Evolutionary conservation across 1,284 basidiomycete genomes (phyloP).

Genomic region (Boletus calvinii): DNA sequence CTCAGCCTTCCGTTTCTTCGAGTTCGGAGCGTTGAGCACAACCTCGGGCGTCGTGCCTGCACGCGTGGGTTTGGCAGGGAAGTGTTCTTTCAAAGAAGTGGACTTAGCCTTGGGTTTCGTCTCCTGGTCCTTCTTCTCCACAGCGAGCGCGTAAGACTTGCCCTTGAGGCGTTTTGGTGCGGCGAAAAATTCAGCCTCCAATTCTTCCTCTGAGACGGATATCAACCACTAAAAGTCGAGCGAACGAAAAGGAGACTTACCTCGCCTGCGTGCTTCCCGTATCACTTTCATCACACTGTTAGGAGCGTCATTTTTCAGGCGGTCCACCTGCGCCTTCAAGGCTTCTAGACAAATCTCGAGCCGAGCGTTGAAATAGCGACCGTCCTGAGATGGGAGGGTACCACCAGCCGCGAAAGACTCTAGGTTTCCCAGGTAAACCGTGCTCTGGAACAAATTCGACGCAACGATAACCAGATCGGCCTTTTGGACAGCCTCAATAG

Average conservation of each 20-base stretch:
- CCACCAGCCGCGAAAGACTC: slow-evolving; percentile 68
- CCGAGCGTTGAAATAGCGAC: slow-evolving; percentile 85
- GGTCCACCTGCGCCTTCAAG: slow-evolving; percentile 66
- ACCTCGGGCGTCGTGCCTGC: slow-evolving; percentile 53
- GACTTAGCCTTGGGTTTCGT: slow-evolving; percentile 11
- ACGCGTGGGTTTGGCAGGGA: slow-evolving; percentile 35
- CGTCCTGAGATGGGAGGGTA: slow-evolving; percentile 65
- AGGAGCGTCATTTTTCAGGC: slow-evolving; percentile 62
- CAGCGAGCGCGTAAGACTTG: slow-evolving; percentile 63
- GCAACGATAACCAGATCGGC: slow-evolving; percentile 90
- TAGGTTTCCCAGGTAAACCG: slow-evolving; percentile 75
- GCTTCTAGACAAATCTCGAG: slow-evolving; percentile 61
- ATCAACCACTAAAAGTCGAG: slow-evolving; percentile 12
- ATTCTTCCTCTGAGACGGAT: slow-evolving; percentile 42
- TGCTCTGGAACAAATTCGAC: slow-evolving; percentile 80
- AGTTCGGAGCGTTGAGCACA: slow-evolving; percentile 37
- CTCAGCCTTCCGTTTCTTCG: slow-evolving; percentile 20
- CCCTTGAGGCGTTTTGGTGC: slow-evolving; percentile 72
- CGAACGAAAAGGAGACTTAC: slow-evolving; percentile 38
- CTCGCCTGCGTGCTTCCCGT: slow-evolving; percentile 54
- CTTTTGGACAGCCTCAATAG: slow-evolving; percentile 74
- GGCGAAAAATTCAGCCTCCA: slow-evolving; percentile 46
- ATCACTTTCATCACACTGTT: slow-evolving; percentile 61
- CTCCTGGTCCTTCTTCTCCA: slow-evolving; percentile 34
- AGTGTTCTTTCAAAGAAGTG: slow-evolving; percentile 14